Evolutionary conservation across 2,329 filamentous ascomycete genomes (phyloP).

Genomic region (Paraconiothyrium brasiliense): DNA sequence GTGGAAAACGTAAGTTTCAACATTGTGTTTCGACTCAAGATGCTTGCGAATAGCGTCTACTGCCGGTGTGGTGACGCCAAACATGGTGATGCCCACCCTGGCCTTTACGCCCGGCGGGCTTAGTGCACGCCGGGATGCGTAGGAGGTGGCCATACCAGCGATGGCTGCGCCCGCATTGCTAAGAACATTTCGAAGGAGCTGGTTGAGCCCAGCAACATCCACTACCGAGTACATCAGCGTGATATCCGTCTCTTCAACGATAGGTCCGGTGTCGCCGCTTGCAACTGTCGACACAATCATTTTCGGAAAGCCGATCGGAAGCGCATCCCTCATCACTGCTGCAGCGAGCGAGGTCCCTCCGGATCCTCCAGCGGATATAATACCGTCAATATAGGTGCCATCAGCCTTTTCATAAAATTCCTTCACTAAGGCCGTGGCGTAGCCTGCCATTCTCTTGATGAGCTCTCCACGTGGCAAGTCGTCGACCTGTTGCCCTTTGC

Average conservation of each 20-base stretch:
- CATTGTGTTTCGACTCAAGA: conserved; percentile 51
- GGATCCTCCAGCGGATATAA: conserved; percentile 70
- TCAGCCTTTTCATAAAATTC: conserved; percentile 50
- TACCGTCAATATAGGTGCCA: conserved; percentile 58
- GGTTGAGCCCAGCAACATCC: conserved; percentile 73
- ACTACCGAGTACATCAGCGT: conserved; percentile 76
- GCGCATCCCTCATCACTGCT: conserved; percentile 66
- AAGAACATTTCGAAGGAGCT: conserved; percentile 66
- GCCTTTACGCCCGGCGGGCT: conserved; percentile 44
- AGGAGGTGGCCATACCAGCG: conserved; percentile 64
- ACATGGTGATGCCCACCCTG: conserved; percentile 75
- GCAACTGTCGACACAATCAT: conserved; percentile 76
- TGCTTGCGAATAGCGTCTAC: conserved; percentile 64
- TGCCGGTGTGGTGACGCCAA: conserved; percentile 75
- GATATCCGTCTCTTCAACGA: conserved; percentile 75
- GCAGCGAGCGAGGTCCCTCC: conserved; percentile 70
- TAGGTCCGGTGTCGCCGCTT: conserved; percentile 69
- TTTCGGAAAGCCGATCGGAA: conserved; percentile 75
- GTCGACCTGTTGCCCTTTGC: conserved; percentile 42
- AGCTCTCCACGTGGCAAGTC: conserved; percentile 63
- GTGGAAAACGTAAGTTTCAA: conserved; percentile 74
- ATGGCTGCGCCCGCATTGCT: conserved; percentile 71
- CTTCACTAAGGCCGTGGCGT: conserved; percentile 56
- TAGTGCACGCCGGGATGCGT: conserved; percentile 34
- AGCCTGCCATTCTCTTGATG: conserved; percentile 64